Conservation (phyloP, 192 early-diverging fungal genomes). For the Allomyces macrogynus region DNA sequence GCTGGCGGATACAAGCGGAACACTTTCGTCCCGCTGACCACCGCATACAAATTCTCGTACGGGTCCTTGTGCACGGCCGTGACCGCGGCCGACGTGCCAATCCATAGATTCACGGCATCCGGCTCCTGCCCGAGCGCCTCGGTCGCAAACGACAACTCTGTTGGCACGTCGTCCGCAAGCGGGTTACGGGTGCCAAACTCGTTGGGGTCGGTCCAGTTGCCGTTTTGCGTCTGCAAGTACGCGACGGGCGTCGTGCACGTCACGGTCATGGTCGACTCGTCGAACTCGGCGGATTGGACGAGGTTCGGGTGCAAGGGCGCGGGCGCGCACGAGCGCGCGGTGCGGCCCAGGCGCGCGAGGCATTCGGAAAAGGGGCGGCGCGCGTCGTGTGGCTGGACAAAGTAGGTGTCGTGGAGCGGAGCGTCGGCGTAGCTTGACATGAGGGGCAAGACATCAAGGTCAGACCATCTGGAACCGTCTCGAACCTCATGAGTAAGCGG, state of each 20-base stretch:
- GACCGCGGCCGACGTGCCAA: conserved; percentile 12
- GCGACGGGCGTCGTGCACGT: not conserved
- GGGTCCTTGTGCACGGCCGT: conserved; percentile 31
- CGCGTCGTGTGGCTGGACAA: conserved; percentile 20
- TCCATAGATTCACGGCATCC: conserved; percentile 35
- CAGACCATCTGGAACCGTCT: too few relatives aligned
- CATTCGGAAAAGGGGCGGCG: conserved; percentile 12
- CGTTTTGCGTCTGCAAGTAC: conserved; percentile 26
- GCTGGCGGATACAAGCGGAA: conserved; percentile 18
- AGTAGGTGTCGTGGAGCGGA: conserved; percentile 13
- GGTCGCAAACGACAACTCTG: conserved; percentile 13
- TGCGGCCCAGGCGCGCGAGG: conserved; percentile 5
- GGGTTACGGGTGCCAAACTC: not conserved
- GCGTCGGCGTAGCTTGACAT: conserved; percentile 18
- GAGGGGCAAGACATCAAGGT: too few relatives aligned
- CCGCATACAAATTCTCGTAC: conserved; percentile 32
- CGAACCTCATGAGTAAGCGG: too few relatives aligned
- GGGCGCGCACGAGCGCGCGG: not conserved
- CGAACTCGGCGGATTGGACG: not conserved
- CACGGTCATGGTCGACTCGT: not conserved
- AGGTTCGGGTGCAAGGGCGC: not conserved
- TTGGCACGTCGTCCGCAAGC: conserved; percentile 13
- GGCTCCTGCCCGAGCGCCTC: conserved; percentile 13
- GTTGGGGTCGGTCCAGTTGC: conserved; percentile 17
- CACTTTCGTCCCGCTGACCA: conserved; percentile 20